Conservation (phyloP, 139 green algal species). For the Monoraphidium neglectum region DNA sequence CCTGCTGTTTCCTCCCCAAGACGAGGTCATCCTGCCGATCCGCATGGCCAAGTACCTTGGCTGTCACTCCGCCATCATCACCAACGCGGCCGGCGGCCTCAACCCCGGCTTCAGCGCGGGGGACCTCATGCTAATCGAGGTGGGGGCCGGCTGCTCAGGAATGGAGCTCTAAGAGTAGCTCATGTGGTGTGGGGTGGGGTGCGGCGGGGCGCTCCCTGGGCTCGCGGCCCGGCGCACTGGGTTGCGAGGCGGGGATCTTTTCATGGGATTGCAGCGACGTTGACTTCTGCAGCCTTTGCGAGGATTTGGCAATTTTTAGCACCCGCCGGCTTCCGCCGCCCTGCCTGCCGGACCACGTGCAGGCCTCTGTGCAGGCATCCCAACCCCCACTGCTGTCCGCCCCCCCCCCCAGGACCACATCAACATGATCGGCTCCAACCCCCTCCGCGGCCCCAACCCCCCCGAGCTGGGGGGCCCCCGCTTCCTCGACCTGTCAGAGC, state of each 20-base stretch:
- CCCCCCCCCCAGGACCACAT: conserved; percentile 27
- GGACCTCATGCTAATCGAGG: conserved; percentile 30
- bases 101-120: conserved; percentile 30
- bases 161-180: background rate
- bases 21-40: conserved; percentile 33
- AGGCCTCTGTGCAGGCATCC: too few relatives aligned
- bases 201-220: too few relatives aligned
- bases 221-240: too few relatives aligned
- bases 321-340: too few relatives aligned
- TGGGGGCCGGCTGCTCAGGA: background rate
- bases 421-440: conserved; percentile 37
- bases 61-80: conserved; percentile 25
- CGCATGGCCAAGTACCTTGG: conserved; percentile 26
- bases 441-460: conserved; percentile 29
- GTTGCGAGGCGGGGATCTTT: too few relatives aligned
- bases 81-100: conserved; percentile 36
- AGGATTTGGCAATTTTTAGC: too few relatives aligned
- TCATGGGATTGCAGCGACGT: too few relatives aligned
- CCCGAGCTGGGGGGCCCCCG: conserved; percentile 24
- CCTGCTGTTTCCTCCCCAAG: too few relatives aligned
- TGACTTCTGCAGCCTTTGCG: too few relatives aligned
- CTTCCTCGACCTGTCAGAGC: conserved; percentile 29
- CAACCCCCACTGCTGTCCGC: too few relatives aligned
- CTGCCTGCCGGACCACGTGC: too few relatives aligned
- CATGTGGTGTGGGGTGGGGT: too few relatives aligned